Evolutionary conservation across 2,329 filamentous ascomycete genomes (phyloP).

Genomic region (Colletotrichum orchidophilum): DNA sequence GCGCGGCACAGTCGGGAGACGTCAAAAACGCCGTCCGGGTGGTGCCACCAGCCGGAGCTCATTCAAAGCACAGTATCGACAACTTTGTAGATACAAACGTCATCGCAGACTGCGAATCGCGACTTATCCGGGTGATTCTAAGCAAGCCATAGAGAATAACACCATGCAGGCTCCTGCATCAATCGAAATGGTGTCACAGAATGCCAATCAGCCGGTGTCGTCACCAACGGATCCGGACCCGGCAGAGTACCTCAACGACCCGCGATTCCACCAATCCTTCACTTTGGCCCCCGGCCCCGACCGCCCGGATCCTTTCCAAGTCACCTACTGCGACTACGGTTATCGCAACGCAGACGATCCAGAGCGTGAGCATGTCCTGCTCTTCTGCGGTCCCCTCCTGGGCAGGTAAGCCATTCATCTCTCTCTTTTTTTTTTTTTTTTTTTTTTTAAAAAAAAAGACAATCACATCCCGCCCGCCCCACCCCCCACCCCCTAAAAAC

Average conservation of each 20-base stretch:
- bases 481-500: not conserved
- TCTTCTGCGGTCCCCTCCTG: conserved; percentile 43
- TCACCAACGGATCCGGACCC: not conserved
- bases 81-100: not conserved
- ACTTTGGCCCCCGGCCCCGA: conserved; percentile 37
- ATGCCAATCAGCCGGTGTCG: not conserved
- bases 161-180: not conserved
- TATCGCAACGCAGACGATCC: conserved; percentile 40
- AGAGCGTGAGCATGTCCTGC: conserved; percentile 39
- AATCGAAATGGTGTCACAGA: not conserved
- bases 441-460: too few species aligned
- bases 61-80: not conserved
- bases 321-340: conserved; percentile 44
- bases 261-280: conserved; percentile 40
- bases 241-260: conserved; percentile 36
- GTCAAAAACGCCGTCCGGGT: not conserved
- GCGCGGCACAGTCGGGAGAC: not conserved
- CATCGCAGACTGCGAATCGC: not conserved
- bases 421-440: too few species aligned
- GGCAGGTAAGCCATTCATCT: conserved; percentile 22
- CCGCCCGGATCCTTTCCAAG: conserved; percentile 26
- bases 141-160: not conserved
- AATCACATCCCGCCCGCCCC: not conserved
- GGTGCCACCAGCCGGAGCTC: not conserved
- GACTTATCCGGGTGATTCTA: not conserved